A percentile compares a stretch with the other conserved stretches of the same genome.
Evolutionary conservation across 805 yeast genomes (phyloP).

Genomic region (Ascoidea asiatica): DNA sequence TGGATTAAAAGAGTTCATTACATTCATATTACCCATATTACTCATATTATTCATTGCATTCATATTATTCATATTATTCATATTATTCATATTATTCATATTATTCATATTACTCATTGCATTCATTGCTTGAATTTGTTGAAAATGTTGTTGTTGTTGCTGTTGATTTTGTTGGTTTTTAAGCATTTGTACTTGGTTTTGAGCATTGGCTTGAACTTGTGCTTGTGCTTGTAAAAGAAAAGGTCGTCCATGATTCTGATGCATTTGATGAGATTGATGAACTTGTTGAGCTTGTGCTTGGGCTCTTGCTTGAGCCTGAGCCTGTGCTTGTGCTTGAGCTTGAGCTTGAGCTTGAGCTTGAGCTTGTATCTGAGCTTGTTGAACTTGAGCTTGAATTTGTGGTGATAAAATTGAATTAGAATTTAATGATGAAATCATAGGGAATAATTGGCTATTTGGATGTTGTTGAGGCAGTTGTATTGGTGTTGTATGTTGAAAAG

Average conservation of each 20-base stretch:
- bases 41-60: background rate
- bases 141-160: conserved; percentile 17
- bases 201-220: conserved; percentile 12
- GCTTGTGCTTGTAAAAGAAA: conserved; percentile 7
- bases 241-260: background rate
- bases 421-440: conserved; percentile 11
- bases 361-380: conserved; percentile 8
- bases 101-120: background rate
- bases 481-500: conserved; percentile 1
- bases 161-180: conserved; percentile 11
- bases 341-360: conserved; percentile 15
- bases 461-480: conserved; percentile 5
- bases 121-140: conserved; percentile 3
- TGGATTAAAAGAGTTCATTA: too few species aligned
- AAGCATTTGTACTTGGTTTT: background rate
- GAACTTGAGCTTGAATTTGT: conserved; percentile 1
- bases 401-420: background rate
- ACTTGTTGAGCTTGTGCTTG: conserved; percentile 10
- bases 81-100: background rate
- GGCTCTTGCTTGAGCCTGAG: conserved; percentile 11
- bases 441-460: conserved; percentile 16
- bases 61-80: background rate
- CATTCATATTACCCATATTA: too few species aligned
- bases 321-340: conserved; percentile 17
- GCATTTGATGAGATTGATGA: background rate